phyloP scores from a whole-genome alignment of 2,329 filamentous ascomycete genomes.

The Stachybotrys echinatus region DNA sequence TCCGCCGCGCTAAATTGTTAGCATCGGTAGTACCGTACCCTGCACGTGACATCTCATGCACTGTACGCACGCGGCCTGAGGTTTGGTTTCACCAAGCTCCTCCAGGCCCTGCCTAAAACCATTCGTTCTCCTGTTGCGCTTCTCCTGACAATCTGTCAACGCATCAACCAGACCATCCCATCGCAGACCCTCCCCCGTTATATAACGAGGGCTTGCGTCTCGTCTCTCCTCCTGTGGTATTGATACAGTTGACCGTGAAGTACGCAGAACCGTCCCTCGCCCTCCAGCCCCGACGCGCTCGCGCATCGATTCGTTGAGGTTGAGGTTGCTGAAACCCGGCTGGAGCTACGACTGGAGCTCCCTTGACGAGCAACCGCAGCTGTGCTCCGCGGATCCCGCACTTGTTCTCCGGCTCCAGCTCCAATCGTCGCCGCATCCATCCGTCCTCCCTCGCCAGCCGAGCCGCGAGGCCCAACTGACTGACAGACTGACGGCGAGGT shows the following conservation, averaged over 20 bases:
- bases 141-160: background rate
- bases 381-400: no score
- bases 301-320: background rate
- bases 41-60: no score
- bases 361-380: background rate
- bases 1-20: no score
- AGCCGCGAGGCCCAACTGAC: background rate
- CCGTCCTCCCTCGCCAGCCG: background rate
- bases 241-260: background rate
- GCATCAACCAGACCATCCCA: background rate
- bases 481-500: background rate
- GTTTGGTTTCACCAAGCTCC: constrained; percentile 3
- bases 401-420: no score
- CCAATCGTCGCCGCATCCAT: background rate
- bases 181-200: background rate
- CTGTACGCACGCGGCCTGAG: background rate
- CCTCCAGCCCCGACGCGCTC: background rate
- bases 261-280: background rate
- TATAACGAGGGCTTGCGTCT: background rate
- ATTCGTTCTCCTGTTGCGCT: no score
- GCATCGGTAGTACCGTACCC: no score
- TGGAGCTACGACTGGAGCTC: background rate
- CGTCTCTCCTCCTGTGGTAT: background rate
- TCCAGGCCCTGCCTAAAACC: constrained; percentile 2
- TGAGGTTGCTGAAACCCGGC: no score